These are phyloP conservation scores for Clitoria ternatea DNA, from an alignment of 306 rosid species.

Conservation along the genomic window DNA sequence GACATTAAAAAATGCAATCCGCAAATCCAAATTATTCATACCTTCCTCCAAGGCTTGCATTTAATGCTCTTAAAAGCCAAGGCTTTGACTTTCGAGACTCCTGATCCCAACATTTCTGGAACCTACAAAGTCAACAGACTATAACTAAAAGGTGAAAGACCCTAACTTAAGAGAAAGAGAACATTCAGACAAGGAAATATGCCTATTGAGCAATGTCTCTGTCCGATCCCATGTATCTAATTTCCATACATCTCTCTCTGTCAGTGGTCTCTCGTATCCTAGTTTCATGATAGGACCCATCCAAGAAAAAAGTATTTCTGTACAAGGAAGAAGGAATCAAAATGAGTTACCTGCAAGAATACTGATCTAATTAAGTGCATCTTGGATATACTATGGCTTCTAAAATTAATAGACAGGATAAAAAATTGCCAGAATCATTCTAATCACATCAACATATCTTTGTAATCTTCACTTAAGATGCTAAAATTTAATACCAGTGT, in stretches of 20 bases:
- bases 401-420: neutral
- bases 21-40: slow-evolving; percentile 30
- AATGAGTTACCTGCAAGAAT: slow-evolving; percentile 16
- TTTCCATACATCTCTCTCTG: slow-evolving; percentile 92
- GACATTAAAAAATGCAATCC: neutral
- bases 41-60: slow-evolving; percentile 87
- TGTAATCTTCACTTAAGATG: slow-evolving; percentile 15
- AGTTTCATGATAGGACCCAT: slow-evolving; percentile 76
- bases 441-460: neutral
- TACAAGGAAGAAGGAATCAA: slow-evolving; percentile 17
- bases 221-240: slow-evolving; percentile 86
- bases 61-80: slow-evolving; percentile 91
- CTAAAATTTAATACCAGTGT: neutral
- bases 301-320: slow-evolving; percentile 74
- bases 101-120: slow-evolving; percentile 75
- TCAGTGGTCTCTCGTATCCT: slow-evolving; percentile 77
- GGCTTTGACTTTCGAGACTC: slow-evolving; percentile 78
- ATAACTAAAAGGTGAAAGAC: slow-evolving; percentile 13
- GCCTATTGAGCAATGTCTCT: slow-evolving; percentile 70
- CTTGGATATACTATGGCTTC: neutral
- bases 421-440: neutral
- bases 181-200: slow-evolving; percentile 7
- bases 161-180: slow-evolving; percentile 1
- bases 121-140: slow-evolving; percentile 44
- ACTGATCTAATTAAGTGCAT: neutral